Evolutionary conservation across 1,139 yeast species (phyloP).

Genomic region (Pichia sp.): DNA sequence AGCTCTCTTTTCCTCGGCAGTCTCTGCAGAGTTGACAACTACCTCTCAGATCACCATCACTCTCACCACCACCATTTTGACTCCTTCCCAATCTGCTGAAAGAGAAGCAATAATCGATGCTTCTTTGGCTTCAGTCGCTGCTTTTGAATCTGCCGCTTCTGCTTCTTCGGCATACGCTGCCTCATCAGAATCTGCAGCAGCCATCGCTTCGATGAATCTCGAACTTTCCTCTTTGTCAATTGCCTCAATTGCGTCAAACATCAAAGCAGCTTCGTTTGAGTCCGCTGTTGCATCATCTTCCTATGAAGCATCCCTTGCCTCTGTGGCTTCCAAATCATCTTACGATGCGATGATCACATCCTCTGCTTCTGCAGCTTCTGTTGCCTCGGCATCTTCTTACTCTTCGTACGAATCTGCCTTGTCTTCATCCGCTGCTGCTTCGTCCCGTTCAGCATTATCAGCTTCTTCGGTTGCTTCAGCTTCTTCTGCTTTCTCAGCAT

Average conservation of each 20-base stretch:
- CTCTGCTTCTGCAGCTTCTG: slow-evolving; percentile 19
- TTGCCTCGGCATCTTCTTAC: slow-evolving; percentile 19
- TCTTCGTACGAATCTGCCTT: slow-evolving; percentile 7
- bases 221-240: background rate
- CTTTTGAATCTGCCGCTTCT: slow-evolving; percentile 16
- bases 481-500: background rate
- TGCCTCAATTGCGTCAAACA: slow-evolving; percentile 21
- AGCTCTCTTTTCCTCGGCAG: slow-evolving; percentile 27
- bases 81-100: slow-evolving; percentile 30
- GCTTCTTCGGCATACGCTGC: slow-evolving; percentile 18
- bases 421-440: slow-evolving; percentile 23
- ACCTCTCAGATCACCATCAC: slow-evolving; percentile 38
- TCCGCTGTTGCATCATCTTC: slow-evolving; percentile 20
- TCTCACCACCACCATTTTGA: slow-evolving; percentile 29
- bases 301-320: slow-evolving; percentile 26
- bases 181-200: slow-evolving; percentile 15
- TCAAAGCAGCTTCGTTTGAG: slow-evolving; percentile 21
- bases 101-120: slow-evolving; percentile 22
- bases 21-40: slow-evolving; percentile 41
- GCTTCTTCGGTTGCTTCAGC: slow-evolving; percentile 15
- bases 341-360: background rate
- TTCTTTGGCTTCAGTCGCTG: slow-evolving; percentile 24
- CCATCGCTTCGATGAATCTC: slow-evolving; percentile 18
- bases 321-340: slow-evolving; percentile 21
- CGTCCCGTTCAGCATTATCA: background rate